These are phyloP conservation scores for Picea abies DNA, from an alignment of 83 land plant genomes.

Conservation along the genomic window DNA sequence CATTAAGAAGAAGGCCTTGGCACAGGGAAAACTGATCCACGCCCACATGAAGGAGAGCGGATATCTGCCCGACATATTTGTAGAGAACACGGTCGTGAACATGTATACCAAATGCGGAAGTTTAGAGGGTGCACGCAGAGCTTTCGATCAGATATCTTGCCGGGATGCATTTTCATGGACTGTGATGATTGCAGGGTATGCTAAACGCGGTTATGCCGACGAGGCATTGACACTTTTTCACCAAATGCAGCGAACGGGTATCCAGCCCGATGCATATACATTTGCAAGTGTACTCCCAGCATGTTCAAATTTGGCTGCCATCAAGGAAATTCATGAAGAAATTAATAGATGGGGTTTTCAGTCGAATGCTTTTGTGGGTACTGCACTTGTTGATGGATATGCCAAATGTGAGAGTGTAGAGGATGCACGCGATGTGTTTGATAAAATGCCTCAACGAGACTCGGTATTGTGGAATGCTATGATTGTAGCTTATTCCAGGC, in stretches of 20 bases:
- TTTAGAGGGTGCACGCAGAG: slow-evolving; percentile 29
- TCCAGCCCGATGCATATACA: slow-evolving; percentile 31
- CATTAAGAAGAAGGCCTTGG: background rate
- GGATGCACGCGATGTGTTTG: slow-evolving; percentile 36
- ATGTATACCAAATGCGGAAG: slow-evolving; percentile 40
- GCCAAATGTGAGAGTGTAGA: slow-evolving; percentile 30
- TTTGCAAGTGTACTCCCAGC: slow-evolving; percentile 57
- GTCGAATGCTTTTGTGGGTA: slow-evolving; percentile 34
- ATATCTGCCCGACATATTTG: slow-evolving; percentile 11
- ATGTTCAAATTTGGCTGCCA: slow-evolving; percentile 23
- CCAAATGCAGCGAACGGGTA: slow-evolving; percentile 17
- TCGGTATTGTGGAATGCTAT: slow-evolving; percentile 51
- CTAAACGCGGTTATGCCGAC: slow-evolving; percentile 18
- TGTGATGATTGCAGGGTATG: slow-evolving; percentile 41
- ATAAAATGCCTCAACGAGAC: slow-evolving; percentile 22
- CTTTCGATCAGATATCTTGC: slow-evolving; percentile 25
- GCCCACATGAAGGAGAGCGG: slow-evolving; percentile 16
- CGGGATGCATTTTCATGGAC: slow-evolving; percentile 45
- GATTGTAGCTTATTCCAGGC: slow-evolving; percentile 30
- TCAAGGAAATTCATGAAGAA: slow-evolving; percentile 47
- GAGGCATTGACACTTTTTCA: slow-evolving; percentile 35
- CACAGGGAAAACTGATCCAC: slow-evolving; percentile 31
- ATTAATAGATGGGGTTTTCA: slow-evolving; percentile 30
- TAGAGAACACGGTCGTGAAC: slow-evolving; percentile 31
- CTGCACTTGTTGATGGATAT: slow-evolving; percentile 62